phyloP scores from a whole-genome alignment of 345 rosid species.

The Euphorbia peplus region DNA sequence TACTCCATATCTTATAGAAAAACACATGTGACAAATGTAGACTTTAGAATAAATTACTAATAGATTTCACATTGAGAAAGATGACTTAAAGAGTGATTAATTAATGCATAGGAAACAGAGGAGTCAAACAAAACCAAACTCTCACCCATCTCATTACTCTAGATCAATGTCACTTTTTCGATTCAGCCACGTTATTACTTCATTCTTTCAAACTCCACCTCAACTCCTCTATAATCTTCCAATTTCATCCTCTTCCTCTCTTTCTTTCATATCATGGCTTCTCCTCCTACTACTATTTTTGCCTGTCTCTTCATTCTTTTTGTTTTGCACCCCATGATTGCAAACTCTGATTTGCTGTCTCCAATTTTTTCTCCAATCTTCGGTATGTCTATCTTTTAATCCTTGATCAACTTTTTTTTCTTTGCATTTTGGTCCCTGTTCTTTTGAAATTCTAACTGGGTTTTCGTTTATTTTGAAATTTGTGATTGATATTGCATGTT shows the following conservation, averaged over 20 bases:
- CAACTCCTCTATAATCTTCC: background rate
- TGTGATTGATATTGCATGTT: background rate
- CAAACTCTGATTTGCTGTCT: slow-evolving; percentile 20
- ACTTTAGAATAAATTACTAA: too few species aligned
- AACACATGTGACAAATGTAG: too few species aligned
- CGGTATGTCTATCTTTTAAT: slow-evolving; percentile 22
- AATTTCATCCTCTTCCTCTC: background rate
- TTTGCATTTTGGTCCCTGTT: background rate
- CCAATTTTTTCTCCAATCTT: slow-evolving; percentile 24
- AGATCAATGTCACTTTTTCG: too few species aligned
- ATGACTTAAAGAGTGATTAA: too few species aligned
- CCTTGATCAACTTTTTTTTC: background rate
- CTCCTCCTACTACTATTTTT: background rate
- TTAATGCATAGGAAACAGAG: too few species aligned
- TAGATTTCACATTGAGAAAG: too few species aligned
- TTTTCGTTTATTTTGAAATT: slow-evolving; percentile 2
- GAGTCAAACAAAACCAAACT: too few species aligned
- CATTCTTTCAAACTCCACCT: background rate
- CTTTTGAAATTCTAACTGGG: slow-evolving; percentile 1
- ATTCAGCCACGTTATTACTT: too few species aligned
- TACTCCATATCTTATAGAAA: too few species aligned
- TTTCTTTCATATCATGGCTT: slow-evolving; percentile 20
- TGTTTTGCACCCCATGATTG: slow-evolving; percentile 17
- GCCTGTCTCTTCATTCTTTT: slow-evolving; percentile 19
- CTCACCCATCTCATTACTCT: too few species aligned